phyloP scores from a whole-genome alignment of 805 yeast species.

The Crinitomyces ghanaensis region DNA sequence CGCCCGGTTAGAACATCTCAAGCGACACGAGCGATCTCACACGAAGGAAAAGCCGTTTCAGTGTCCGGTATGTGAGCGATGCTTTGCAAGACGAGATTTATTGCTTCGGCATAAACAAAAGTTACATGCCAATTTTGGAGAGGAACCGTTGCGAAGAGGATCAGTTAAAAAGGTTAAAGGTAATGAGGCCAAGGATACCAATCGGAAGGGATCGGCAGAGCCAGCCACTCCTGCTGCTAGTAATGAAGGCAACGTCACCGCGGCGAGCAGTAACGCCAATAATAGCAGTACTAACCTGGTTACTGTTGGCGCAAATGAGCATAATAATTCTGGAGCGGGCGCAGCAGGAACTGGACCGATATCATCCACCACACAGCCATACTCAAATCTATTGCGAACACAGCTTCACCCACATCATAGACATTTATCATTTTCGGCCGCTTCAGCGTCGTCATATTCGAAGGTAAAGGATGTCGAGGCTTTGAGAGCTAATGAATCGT shows the following conservation, averaged over 20 bases:
- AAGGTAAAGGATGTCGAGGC: slow-evolving; percentile 33
- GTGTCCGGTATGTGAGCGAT: slow-evolving; percentile 92
- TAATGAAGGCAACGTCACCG: not conserved
- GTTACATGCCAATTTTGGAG: slow-evolving; percentile 43
- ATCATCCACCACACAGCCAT: slow-evolving; percentile 8
- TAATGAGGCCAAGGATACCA: too few species aligned
- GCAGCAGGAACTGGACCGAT: too few species aligned
- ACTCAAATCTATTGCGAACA: slow-evolving; percentile 10
- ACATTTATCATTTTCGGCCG: slow-evolving; percentile 49
- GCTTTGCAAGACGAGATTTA: slow-evolving; percentile 72
- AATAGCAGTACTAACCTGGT: not conserved
- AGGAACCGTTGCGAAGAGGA: too few species aligned
- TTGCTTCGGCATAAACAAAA: slow-evolving; percentile 89
- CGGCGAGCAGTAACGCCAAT: not conserved
- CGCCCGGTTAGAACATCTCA: slow-evolving; percentile 88
- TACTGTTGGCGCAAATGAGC: slow-evolving; percentile 3
- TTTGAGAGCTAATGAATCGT: slow-evolving; percentile 9
- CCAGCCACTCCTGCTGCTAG: slow-evolving; percentile 1
- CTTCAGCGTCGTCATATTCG: slow-evolving; percentile 48
- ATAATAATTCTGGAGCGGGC: too few species aligned
- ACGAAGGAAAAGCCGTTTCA: slow-evolving; percentile 94
- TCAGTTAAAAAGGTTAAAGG: too few species aligned
- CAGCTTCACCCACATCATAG: slow-evolving; percentile 13
- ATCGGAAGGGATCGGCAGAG: too few species aligned
- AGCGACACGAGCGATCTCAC: slow-evolving; percentile 87